phyloP scores from a whole-genome alignment of 352 stramenopile species.

The Blastocystis sp. region DNA sequence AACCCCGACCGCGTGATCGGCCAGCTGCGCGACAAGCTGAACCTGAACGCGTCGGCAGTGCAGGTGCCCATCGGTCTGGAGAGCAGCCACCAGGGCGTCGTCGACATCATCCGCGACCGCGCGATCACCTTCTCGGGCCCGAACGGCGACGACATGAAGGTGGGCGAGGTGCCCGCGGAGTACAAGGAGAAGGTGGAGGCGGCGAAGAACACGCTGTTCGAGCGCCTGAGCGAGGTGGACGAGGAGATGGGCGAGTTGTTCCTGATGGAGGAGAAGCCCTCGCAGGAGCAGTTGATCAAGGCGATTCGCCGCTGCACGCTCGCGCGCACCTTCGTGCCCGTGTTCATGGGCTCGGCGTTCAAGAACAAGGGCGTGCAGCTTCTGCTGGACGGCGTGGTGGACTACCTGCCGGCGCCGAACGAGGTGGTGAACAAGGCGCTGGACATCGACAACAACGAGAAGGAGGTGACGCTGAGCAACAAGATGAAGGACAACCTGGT shows the following conservation, averaged over 20 bases:
- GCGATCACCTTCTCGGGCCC: constrained; percentile 80
- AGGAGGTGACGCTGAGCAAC: constrained; percentile 85
- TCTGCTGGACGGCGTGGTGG: constrained; percentile 94
- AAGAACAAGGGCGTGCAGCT: constrained; percentile 85
- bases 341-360: constrained; percentile 97
- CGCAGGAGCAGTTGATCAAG: constrained; percentile 85
- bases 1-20: constrained; percentile 90
- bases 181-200: constrained; percentile 71
- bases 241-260: constrained; percentile 98
- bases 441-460: constrained; percentile 89
- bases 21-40: constrained; percentile 92
- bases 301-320: constrained; percentile 93
- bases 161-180: constrained; percentile 71
- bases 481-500: constrained; percentile 88
- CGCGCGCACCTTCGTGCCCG: constrained; percentile 95
- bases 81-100: constrained; percentile 89
- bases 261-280: constrained; percentile 94
- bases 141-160: constrained; percentile 84
- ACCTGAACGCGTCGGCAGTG: constrained; percentile 92
- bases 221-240: constrained; percentile 92
- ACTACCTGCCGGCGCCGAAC: constrained; percentile 91
- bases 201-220: constrained; percentile 83
- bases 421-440: constrained; percentile 94
- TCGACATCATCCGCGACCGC: constrained; percentile 88
- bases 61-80: constrained; percentile 97